Evolutionary conservation across 169 alveolate genomes (phyloP).

Genomic region (Plasmodium reichenowi): DNA sequence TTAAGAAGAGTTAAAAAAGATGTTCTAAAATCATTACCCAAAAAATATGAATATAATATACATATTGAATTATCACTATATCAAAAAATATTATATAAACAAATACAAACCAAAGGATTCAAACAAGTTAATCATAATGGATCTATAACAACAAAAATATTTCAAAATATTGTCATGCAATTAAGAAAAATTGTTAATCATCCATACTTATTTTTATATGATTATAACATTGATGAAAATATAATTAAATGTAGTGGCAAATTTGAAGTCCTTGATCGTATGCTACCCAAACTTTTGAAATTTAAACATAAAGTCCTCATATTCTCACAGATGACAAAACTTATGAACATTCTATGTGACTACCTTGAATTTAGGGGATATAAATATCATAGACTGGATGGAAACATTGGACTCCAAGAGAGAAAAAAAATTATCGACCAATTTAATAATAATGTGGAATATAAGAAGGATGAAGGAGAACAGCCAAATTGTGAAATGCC

Average conservation of each 20-base stretch:
- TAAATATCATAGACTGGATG: slow-evolving; percentile 96
- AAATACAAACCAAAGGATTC: slow-evolving; percentile 88
- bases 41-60: slow-evolving; percentile 92
- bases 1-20: slow-evolving; percentile 98
- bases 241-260: slow-evolving; percentile 92
- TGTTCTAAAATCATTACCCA: slow-evolving; percentile 97
- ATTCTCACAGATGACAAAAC: slow-evolving; percentile 94
- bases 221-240: slow-evolving; percentile 92
- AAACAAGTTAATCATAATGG: slow-evolving; percentile 79
- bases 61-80: slow-evolving; percentile 94
- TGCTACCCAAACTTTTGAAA: slow-evolving; percentile 79
- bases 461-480: not conserved
- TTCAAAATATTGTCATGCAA: slow-evolving; percentile 96
- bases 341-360: slow-evolving; percentile 96
- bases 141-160: slow-evolving; percentile 15
- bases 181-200: slow-evolving; percentile 98
- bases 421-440: slow-evolving; percentile 80
- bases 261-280: slow-evolving; percentile 93
- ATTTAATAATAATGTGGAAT: slow-evolving; percentile 3
- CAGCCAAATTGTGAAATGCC: not conserved
- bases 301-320: slow-evolving; percentile 91
- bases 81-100: slow-evolving; percentile 94
- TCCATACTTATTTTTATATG: slow-evolving; percentile 94
- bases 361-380: slow-evolving; percentile 93
- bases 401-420: slow-evolving; percentile 95